phyloP scores from a whole-genome alignment of 2,329 filamentous ascomycete genomes.

The Aspergillus hortae region DNA sequence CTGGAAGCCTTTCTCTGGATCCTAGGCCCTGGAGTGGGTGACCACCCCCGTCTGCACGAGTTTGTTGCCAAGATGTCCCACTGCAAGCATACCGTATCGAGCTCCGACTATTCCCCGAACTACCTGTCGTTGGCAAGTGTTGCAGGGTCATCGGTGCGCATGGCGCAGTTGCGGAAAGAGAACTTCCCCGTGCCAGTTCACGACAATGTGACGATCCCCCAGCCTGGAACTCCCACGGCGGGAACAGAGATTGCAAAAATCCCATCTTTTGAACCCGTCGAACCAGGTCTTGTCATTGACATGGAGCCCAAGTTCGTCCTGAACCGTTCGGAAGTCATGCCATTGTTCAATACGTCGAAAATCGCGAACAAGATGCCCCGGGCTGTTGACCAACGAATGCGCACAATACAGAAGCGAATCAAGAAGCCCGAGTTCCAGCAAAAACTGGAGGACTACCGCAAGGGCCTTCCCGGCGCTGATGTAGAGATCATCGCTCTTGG shows the following conservation, averaged over 20 bases:
- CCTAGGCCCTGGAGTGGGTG: constrained; percentile 64
- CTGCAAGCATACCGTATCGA: constrained; percentile 73
- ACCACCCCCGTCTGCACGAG: constrained; percentile 59
- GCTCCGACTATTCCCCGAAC: constrained; percentile 71
- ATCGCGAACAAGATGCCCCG: constrained; percentile 23
- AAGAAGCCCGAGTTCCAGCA: constrained; percentile 29
- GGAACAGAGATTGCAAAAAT: constrained; percentile 8
- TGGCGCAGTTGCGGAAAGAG: constrained; percentile 68
- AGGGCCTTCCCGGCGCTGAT: constrained; percentile 69
- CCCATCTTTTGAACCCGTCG: constrained; percentile 31
- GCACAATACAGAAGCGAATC: constrained; percentile 23
- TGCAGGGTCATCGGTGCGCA: constrained; percentile 62
- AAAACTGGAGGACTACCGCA: constrained; percentile 46
- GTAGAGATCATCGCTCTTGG: constrained; percentile 83
- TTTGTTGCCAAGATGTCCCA: constrained; percentile 65
- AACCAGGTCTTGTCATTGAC: constrained; percentile 41
- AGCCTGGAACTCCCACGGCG: constrained; percentile 25
- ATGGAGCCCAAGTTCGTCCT: constrained; percentile 46
- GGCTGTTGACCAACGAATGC: constrained; percentile 28
- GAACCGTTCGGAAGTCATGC: constrained; percentile 28
- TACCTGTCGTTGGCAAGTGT: constrained; percentile 66
- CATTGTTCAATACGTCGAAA: constrained; percentile 22
- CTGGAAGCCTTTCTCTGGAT: constrained; percentile 76
- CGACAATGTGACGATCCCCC: constrained; percentile 52
- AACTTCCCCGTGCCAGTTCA: constrained; percentile 69